Percentiles rank a stretch among this genome's conserved stretches.
Conservation (phyloP, 257 asterid species). For the Henckelia pumila region DNA sequence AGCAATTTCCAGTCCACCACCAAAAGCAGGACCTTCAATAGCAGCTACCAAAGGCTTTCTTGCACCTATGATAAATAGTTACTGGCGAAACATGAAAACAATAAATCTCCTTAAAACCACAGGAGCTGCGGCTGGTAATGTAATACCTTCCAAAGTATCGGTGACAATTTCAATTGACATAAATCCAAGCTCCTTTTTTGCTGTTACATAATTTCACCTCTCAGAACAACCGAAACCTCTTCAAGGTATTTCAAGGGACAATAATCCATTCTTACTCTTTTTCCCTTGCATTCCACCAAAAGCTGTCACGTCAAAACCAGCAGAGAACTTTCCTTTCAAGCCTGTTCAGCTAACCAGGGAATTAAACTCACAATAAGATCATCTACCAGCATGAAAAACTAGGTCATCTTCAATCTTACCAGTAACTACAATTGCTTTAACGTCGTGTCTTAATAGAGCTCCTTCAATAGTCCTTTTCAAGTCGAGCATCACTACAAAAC, state of each 20-base stretch:
- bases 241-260: conserved; percentile 12
- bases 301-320: conserved; percentile 44
- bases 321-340: conserved; percentile 45
- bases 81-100: background rate
- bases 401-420: conserved; percentile 30
- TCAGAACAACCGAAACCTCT: conserved; percentile 10
- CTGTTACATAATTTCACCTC: conserved; percentile 28
- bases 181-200: conserved; percentile 40
- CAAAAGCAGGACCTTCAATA: conserved; percentile 60
- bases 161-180: conserved; percentile 44
- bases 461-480: conserved; percentile 42
- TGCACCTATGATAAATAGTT: conserved; percentile 35
- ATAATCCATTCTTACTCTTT: conserved; percentile 36
- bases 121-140: background rate
- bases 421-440: conserved; percentile 52
- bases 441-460: conserved; percentile 41
- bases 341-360: conserved; percentile 29
- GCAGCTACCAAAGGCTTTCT: conserved; percentile 70
- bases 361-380: conserved; percentile 6
- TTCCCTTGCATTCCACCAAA: conserved; percentile 35
- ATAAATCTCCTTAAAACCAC: conserved; percentile 1
- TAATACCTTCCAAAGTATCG: conserved; percentile 48
- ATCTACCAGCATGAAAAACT: background rate
- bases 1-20: conserved; percentile 67
- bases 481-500: conserved; percentile 41